phyloP scores from a whole-genome alignment of 1,284 basidiomycete species.

The Marasmius fiardii region DNA sequence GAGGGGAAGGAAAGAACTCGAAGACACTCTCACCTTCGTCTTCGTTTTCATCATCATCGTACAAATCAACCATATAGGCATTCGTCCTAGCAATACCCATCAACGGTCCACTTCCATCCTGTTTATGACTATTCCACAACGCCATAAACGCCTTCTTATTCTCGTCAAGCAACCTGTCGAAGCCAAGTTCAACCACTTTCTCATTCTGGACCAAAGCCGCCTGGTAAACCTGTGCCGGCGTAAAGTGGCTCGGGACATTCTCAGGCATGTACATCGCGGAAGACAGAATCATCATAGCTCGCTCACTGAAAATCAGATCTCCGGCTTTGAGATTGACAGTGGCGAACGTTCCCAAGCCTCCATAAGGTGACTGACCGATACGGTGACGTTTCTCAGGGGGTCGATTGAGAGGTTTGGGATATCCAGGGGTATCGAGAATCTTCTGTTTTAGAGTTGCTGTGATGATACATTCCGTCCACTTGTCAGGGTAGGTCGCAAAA shows the following conservation, averaged over 20 bases:
- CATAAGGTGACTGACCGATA: slow-evolving; percentile 6
- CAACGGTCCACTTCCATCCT: slow-evolving; percentile 8
- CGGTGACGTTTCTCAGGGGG: slow-evolving; percentile 4
- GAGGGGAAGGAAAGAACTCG: background rate
- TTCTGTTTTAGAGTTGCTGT: slow-evolving; percentile 12
- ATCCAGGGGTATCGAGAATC: slow-evolving; percentile 13
- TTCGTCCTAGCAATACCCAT: slow-evolving; percentile 8
- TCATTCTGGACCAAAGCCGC: background rate
- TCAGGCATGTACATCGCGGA: background rate
- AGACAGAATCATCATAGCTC: slow-evolving; percentile 8
- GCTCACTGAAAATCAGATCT: slow-evolving; percentile 17
- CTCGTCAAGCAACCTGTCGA: background rate
- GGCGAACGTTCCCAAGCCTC: slow-evolving; percentile 20
- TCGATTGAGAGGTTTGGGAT: slow-evolving; percentile 14
- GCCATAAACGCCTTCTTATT: slow-evolving; percentile 5
- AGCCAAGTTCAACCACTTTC: background rate
- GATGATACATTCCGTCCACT: slow-evolving; percentile 6
- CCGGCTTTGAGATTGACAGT: slow-evolving; percentile 18
- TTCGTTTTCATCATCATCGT: background rate
- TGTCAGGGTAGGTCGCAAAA: background rate
- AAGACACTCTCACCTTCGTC: background rate
- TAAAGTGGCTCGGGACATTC: background rate
- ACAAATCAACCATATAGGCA: background rate
- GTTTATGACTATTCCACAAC: slow-evolving; percentile 5
- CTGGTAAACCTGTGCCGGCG: background rate